A percentile compares a stretch with the other conserved stretches of the same genome.
Conservation (phyloP, 2,329 filamentous ascomycete species). For the Pyrenophora graminea region DNA sequence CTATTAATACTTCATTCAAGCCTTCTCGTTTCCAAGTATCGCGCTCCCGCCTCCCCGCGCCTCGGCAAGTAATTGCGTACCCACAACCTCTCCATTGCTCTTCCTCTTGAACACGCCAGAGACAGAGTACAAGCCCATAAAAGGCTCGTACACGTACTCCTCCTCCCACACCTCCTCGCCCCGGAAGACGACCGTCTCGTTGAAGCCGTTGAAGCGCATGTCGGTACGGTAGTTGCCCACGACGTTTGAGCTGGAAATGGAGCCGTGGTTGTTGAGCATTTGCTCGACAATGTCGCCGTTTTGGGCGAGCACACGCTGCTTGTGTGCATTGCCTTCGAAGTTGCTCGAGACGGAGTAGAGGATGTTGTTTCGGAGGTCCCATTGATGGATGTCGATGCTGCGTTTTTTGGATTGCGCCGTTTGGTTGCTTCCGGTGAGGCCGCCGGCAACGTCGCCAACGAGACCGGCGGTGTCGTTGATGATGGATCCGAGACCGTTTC, state of each 20-base stretch:
- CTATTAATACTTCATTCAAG: not conserved
- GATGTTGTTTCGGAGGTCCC: conserved; percentile 61
- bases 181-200: conserved; percentile 45
- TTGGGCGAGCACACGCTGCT: conserved; percentile 61
- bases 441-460: conserved; percentile 31
- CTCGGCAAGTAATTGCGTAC: conserved; percentile 59
- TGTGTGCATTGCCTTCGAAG: conserved; percentile 58
- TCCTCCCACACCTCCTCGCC: conserved; percentile 56
- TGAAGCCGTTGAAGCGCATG: conserved; percentile 62
- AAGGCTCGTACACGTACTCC: conserved; percentile 60
- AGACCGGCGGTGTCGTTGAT: conserved; percentile 48
- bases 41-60: conserved; percentile 58
- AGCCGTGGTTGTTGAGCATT: conserved; percentile 59
- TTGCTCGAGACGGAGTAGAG: conserved; percentile 63
- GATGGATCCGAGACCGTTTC: conserved; percentile 55
- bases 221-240: conserved; percentile 58
- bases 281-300: conserved; percentile 61
- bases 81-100: conserved; percentile 53
- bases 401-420: conserved; percentile 31
- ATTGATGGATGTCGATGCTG: conserved; percentile 43
- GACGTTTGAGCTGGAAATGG: conserved; percentile 48
- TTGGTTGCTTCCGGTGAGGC: conserved; percentile 15
- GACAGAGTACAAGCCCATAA: conserved; percentile 52
- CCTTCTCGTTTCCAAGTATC: conserved; percentile 49
- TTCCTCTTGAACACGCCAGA: conserved; percentile 57